A percentile compares a stretch with the other conserved stretches of the same genome.
phyloP scores from a whole-genome alignment of 2,329 filamentous ascomycete genomes.

The Cercospora sojina region DNA sequence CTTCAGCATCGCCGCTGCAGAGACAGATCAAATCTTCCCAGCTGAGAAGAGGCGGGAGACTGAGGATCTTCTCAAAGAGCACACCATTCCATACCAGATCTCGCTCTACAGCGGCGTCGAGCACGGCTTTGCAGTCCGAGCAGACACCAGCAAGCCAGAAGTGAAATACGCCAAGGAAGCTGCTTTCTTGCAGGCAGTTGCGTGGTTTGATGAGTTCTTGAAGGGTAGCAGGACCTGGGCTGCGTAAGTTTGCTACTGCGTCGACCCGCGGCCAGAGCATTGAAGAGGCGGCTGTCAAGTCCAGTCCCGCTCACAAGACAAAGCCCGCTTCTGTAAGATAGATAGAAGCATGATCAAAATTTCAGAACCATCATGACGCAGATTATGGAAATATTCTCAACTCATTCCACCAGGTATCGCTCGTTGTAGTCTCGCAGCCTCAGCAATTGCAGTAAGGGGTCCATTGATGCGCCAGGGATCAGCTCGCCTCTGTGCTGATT shows the following conservation, averaged over 20 bases:
- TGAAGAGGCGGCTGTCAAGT: background rate
- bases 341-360: background rate
- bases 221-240: constrained; percentile 35
- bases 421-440: background rate
- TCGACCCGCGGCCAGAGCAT: background rate
- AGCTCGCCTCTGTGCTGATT: background rate
- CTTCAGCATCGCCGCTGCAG: constrained; percentile 62
- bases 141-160: constrained; percentile 58
- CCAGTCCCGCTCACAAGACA: background rate
- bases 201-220: constrained; percentile 71
- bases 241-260: constrained; percentile 18
- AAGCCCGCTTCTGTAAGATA: background rate
- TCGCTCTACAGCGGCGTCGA: constrained; percentile 68
- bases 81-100: constrained; percentile 67
- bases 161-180: constrained; percentile 74
- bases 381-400: background rate
- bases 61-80: constrained; percentile 59
- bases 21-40: constrained; percentile 61
- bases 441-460: background rate
- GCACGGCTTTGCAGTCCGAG: constrained; percentile 75
- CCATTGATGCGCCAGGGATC: background rate
- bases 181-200: constrained; percentile 73
- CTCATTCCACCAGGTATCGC: background rate
- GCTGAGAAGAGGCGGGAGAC: constrained; percentile 55
- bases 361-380: background rate